A percentile compares a stretch with the other conserved stretches of the same genome.
Evolutionary conservation across 257 asterid species (phyloP).

Genomic region (Solanum tarijense): DNA sequence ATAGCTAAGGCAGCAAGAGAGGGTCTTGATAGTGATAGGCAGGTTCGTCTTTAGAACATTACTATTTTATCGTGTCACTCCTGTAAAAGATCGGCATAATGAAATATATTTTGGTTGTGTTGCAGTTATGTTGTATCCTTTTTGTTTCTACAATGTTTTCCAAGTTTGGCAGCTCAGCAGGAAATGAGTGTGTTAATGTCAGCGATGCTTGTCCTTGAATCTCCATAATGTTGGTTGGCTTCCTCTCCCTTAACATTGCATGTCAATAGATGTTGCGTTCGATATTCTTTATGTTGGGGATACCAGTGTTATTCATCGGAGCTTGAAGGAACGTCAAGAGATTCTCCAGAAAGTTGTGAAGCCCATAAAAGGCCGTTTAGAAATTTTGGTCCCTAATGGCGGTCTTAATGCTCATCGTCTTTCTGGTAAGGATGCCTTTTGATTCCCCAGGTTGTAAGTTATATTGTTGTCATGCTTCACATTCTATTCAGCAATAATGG

Average conservation of each 20-base stretch:
- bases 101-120: constrained; percentile 17
- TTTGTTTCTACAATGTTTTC: neutral
- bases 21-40: constrained; percentile 80
- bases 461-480: neutral
- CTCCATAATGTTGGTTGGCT: neutral
- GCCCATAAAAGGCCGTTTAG: constrained; percentile 73
- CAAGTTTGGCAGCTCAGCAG: constrained; percentile 1
- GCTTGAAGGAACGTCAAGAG: constrained; percentile 79
- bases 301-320: constrained; percentile 93
- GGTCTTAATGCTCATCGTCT: constrained; percentile 57
- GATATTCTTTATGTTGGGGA: constrained; percentile 93
- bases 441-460: neutral
- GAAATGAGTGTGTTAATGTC: neutral
- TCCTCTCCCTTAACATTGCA: constrained; percentile 38
- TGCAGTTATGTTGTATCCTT: constrained; percentile 99
- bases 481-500: neutral
- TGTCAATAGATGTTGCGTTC: constrained; percentile 70
- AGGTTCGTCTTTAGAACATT: constrained; percentile 34
- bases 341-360: constrained; percentile 65
- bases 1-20: constrained; percentile 89
- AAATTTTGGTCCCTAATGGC: constrained; percentile 86
- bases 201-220: neutral
- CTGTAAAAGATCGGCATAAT: neutral
- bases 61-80: neutral
- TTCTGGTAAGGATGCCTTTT: constrained; percentile 42